Conservation (phyloP, 495 filamentous ascomycete genomes). For the Hyaloscypha bicolor region DNA sequence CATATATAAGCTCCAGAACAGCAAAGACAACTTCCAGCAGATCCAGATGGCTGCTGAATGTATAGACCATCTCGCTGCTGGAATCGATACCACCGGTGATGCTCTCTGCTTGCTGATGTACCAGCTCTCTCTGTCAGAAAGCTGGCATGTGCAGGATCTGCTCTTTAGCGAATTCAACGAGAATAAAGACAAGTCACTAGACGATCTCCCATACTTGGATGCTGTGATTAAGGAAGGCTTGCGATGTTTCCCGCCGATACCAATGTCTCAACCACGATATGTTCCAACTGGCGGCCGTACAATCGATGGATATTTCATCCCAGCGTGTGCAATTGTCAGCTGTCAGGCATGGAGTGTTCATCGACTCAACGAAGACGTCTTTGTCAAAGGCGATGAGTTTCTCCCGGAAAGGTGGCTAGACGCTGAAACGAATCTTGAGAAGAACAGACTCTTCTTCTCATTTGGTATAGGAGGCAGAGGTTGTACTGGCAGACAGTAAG, state of each 20-base stretch:
- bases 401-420: slow-evolving; percentile 67
- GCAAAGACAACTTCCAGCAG: slow-evolving; percentile 34
- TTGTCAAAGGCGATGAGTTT: slow-evolving; percentile 54
- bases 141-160: slow-evolving; percentile 44
- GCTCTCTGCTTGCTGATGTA: slow-evolving; percentile 67
- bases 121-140: slow-evolving; percentile 54
- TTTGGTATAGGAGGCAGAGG: slow-evolving; percentile 55
- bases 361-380: slow-evolving; percentile 53
- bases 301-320: slow-evolving; percentile 50
- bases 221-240: slow-evolving; percentile 63
- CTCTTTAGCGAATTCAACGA: slow-evolving; percentile 51
- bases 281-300: slow-evolving; percentile 53
- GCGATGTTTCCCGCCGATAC: slow-evolving; percentile 63
- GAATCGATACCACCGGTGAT: slow-evolving; percentile 70
- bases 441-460: slow-evolving; percentile 50
- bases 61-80: slow-evolving; percentile 55
- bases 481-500: slow-evolving; percentile 60
- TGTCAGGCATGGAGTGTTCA: slow-evolving; percentile 58
- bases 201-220: slow-evolving; percentile 60
- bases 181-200: slow-evolving; percentile 40
- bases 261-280: slow-evolving; percentile 66
- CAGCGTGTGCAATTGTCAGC: slow-evolving; percentile 52
- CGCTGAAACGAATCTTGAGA: slow-evolving; percentile 47
- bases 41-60: slow-evolving; percentile 48
- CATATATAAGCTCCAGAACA: slow-evolving; percentile 37